Percentiles rank a stretch among this genome's conserved stretches.
These are phyloP conservation scores for Lojkania enalia DNA, from an alignment of 2,329 filamentous ascomycete genomes.

Conservation along the genomic window DNA sequence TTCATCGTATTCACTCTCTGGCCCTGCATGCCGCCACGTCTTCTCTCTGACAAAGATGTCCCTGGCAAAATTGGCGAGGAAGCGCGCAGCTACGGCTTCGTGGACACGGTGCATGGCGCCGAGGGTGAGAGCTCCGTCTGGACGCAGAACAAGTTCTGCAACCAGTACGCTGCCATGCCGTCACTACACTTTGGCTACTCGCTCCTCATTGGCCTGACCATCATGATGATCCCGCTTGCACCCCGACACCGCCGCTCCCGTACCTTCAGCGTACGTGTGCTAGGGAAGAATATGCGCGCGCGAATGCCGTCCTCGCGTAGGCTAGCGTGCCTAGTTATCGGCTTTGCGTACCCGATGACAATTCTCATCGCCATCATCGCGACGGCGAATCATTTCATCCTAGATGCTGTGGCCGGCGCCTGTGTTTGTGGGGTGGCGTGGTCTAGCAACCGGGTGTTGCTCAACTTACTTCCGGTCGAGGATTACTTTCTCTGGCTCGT, in stretches of 20 bases:
- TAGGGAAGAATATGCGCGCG: slow-evolving; percentile 31
- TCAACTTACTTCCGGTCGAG: slow-evolving; percentile 67
- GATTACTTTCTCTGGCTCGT: slow-evolving; percentile 68
- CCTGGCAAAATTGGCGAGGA: slow-evolving; percentile 59
- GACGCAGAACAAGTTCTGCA: slow-evolving; percentile 74
- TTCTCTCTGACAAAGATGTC: slow-evolving; percentile 58
- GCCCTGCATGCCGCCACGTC: slow-evolving; percentile 64
- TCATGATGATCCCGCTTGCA: slow-evolving; percentile 66
- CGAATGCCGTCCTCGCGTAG: slow-evolving; percentile 56
- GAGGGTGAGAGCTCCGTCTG: slow-evolving; percentile 68
- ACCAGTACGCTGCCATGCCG: slow-evolving; percentile 79
- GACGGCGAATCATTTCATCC: slow-evolving; percentile 72
- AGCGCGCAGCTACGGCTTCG: slow-evolving; percentile 62
- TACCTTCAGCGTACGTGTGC: slow-evolving; percentile 38
- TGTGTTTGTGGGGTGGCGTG: slow-evolving; percentile 67
- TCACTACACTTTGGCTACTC: slow-evolving; percentile 77
- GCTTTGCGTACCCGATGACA: slow-evolving; percentile 65
- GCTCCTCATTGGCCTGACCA: slow-evolving; percentile 70
- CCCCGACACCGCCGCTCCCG: slow-evolving; percentile 54
- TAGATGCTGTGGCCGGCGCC: slow-evolving; percentile 71
- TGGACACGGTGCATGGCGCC: slow-evolving; percentile 61
- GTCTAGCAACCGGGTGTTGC: slow-evolving; percentile 57
- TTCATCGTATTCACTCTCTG: slow-evolving; percentile 63
- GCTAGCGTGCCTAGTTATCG: slow-evolving; percentile 53
- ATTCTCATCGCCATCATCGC: slow-evolving; percentile 71